Evolutionary conservation across 805 yeast genomes (phyloP).

Genomic region (Lipomyces yamanashiensis): DNA sequence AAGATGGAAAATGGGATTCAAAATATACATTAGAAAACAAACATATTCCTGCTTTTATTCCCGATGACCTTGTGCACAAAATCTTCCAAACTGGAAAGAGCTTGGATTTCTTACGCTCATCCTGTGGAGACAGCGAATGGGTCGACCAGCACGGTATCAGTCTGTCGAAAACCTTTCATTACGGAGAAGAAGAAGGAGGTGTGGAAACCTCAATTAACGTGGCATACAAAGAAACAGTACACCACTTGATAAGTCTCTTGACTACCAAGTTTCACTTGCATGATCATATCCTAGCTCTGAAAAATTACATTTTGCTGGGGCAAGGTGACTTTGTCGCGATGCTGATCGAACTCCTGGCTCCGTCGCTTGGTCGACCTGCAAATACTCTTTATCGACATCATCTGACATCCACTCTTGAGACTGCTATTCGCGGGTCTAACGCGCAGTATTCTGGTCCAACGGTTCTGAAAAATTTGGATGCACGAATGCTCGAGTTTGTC

Average conservation of each 20-base stretch:
- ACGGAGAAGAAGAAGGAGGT: constrained; percentile 35
- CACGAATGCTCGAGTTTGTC: constrained; percentile 73
- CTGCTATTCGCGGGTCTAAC: constrained; percentile 56
- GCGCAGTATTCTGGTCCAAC: constrained; percentile 45
- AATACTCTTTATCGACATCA: constrained; percentile 65
- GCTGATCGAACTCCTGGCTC: constrained; percentile 60
- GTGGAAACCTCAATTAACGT: constrained; percentile 45
- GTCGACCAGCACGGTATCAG: constrained; percentile 38
- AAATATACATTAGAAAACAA: constrained; percentile 38
- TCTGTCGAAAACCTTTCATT: constrained; percentile 19
- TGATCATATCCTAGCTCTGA: constrained; percentile 63
- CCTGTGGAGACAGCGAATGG: constrained; percentile 75
- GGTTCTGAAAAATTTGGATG: constrained; percentile 68
- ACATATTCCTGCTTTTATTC: constrained; percentile 50
- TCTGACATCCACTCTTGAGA: constrained; percentile 65
- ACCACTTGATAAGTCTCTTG: constrained; percentile 56
- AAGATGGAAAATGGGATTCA: constrained; percentile 34
- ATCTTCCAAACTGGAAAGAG: constrained; percentile 66
- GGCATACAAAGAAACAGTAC: constrained; percentile 55
- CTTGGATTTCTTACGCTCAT: constrained; percentile 62
- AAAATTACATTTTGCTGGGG: constrained; percentile 69
- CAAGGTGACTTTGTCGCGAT: constrained; percentile 82
- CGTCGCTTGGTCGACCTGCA: constrained; percentile 64
- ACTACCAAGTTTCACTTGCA: constrained; percentile 55
- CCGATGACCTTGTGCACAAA: constrained; percentile 39